Evolutionary conservation across 2,329 filamentous ascomycete genomes (phyloP).

Genomic region (Clarireedia hainanense): DNA sequence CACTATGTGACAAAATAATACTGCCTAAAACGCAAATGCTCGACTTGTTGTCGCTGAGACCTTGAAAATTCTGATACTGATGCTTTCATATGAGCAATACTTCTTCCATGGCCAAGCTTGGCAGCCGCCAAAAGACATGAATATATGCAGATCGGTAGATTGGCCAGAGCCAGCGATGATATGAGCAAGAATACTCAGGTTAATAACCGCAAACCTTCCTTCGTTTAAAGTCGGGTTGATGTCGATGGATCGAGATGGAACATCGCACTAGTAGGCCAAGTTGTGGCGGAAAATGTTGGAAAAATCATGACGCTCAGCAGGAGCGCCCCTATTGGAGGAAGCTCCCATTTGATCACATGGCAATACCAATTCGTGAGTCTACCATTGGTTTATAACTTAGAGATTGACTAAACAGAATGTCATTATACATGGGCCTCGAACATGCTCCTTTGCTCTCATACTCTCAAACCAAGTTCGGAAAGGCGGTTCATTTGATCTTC

Average conservation of each 20-base stretch:
- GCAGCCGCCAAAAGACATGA: neutral
- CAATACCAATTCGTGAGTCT: constrained; percentile 41
- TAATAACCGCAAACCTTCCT: constrained; percentile 36
- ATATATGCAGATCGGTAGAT: neutral
- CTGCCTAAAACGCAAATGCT: no score
- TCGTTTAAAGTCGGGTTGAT: constrained; percentile 44
- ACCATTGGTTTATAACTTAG: constrained; percentile 26
- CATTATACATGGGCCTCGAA: constrained; percentile 34
- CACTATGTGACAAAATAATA: no score
- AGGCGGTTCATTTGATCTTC: constrained; percentile 49
- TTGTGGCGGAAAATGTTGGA: no score
- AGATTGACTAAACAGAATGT: constrained; percentile 40
- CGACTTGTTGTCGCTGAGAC: constrained; percentile 35
- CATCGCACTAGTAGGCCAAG: constrained; percentile 23
- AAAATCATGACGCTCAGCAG: neutral
- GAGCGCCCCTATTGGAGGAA: neutral
- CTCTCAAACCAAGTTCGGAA: constrained; percentile 43
- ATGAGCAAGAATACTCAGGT: constrained; percentile 36
- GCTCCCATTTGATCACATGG: constrained; percentile 12
- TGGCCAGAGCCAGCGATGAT: constrained; percentile 29
- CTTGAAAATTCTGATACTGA: constrained; percentile 36
- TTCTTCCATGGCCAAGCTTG: constrained; percentile 31
- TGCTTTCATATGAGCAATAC: constrained; percentile 38
- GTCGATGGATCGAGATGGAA: constrained; percentile 40
- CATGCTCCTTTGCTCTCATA: constrained; percentile 45